Conservation (phyloP, 495 filamentous ascomycete genomes). For the Penicillium nucicola region DNA sequence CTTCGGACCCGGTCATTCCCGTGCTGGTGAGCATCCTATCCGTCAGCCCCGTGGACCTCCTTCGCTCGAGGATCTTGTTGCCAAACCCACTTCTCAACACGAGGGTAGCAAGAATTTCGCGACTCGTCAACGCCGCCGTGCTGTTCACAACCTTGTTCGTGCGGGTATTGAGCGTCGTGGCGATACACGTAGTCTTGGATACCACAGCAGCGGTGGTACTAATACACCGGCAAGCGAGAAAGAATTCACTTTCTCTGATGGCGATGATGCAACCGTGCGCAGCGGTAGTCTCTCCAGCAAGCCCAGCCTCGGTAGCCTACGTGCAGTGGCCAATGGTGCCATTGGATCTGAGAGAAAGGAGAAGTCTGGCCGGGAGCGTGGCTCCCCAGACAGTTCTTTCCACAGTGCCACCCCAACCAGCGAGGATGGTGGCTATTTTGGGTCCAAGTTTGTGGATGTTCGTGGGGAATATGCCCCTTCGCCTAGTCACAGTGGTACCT, state of each 20-base stretch:
- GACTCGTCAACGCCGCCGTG: slow-evolving; percentile 86
- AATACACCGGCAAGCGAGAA: slow-evolving; percentile 88
- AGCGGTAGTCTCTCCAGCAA: slow-evolving; percentile 78
- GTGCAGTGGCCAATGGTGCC: slow-evolving; percentile 73
- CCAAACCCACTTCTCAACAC: slow-evolving; percentile 87
- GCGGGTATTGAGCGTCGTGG: slow-evolving; percentile 83
- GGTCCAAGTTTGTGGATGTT: slow-evolving; percentile 51
- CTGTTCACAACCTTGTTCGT: slow-evolving; percentile 85
- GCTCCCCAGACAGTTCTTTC: slow-evolving; percentile 45
- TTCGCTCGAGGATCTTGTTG: slow-evolving; percentile 82
- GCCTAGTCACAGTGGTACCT: slow-evolving; percentile 20
- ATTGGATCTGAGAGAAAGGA: slow-evolving; percentile 80
- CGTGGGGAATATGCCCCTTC: slow-evolving; percentile 36
- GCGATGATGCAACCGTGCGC: slow-evolving; percentile 77
- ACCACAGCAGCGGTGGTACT: slow-evolving; percentile 64
- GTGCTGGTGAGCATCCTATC: slow-evolving; percentile 89
- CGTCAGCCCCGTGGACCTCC: slow-evolving; percentile 95
- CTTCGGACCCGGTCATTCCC: slow-evolving; percentile 89
- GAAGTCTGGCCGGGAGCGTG: slow-evolving; percentile 59
- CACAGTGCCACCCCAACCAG: slow-evolving; percentile 49
- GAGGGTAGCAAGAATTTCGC: slow-evolving; percentile 99
- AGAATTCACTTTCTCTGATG: slow-evolving; percentile 78
- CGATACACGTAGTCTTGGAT: slow-evolving; percentile 55
- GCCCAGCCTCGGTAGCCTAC: slow-evolving; percentile 74
- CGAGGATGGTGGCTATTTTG: slow-evolving; percentile 60